phyloP scores from a whole-genome alignment of 805 yeast genomes.

The Suhomyces prunicola region DNA sequence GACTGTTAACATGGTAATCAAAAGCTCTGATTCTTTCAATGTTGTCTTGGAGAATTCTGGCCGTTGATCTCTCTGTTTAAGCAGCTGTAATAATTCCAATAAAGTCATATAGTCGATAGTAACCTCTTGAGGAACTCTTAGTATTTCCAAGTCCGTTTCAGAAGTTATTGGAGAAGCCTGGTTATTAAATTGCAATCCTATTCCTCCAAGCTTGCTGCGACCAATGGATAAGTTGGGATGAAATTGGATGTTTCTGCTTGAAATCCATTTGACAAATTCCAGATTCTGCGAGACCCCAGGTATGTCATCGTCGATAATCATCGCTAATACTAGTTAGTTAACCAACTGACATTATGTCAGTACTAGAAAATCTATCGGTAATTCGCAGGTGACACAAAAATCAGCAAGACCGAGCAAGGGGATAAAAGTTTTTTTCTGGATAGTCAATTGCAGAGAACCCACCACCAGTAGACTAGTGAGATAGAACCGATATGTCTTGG shows the following conservation, averaged over 20 bases:
- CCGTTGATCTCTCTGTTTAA: constrained; percentile 15
- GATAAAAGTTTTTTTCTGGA: constrained; percentile 2
- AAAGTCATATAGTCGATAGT: constrained; percentile 20
- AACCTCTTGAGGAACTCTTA: constrained; percentile 8
- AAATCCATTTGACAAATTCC: background rate
- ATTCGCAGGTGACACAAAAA: background rate
- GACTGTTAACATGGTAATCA: constrained; percentile 17
- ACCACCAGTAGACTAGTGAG: background rate
- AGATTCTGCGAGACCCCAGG: constrained; percentile 3
- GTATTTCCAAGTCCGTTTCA: constrained; percentile 7
- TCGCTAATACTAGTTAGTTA: background rate
- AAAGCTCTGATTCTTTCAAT: constrained; percentile 17
- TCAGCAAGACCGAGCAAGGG: background rate
- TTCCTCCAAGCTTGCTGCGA: constrained; percentile 28
- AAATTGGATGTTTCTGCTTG: constrained; percentile 8
- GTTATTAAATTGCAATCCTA: constrained; percentile 23
- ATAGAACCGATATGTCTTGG: constrained; percentile 40
- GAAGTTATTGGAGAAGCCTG: no score
- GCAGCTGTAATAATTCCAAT: constrained; percentile 14
- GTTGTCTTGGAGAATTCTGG: background rate
- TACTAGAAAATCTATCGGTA: background rate
- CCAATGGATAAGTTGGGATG: constrained; percentile 17
- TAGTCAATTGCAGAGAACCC: background rate
- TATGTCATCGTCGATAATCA: background rate
- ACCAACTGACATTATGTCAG: background rate